A percentile compares a stretch with the other conserved stretches of the same genome.
Evolutionary conservation across 2,329 filamentous ascomycete species (phyloP).

Genomic region (Pseudogymnoascus sp.): DNA sequence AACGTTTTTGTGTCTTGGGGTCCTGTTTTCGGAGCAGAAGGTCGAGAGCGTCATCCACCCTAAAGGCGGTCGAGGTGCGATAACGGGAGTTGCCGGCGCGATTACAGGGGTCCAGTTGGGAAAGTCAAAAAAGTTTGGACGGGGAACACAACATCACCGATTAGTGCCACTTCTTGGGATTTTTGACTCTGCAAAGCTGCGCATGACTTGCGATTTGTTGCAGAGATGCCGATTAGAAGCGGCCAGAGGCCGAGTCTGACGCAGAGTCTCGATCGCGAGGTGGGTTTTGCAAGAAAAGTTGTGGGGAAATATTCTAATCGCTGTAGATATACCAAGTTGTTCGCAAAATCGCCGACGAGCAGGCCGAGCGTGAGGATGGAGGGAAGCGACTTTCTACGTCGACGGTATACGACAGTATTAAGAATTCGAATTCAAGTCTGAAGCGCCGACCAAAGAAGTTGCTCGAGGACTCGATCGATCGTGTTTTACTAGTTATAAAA

Average conservation of each 20-base stretch:
- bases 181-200: not conserved
- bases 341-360: conserved; percentile 65
- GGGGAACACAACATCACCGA: not conserved
- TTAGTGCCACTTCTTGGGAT: not conserved
- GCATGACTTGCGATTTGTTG: not conserved
- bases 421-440: conserved; percentile 78
- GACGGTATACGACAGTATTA: conserved; percentile 70
- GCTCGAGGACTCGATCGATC: conserved; percentile 78
- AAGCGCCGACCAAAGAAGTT: conserved; percentile 74
- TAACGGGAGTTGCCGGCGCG: conserved; percentile 9
- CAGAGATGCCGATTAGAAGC: not conserved
- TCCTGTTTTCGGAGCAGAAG: not conserved
- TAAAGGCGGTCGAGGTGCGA: conserved; percentile 10
- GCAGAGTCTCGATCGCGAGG: conserved; percentile 57
- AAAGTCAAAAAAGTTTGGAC: conserved; percentile 2
- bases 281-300: conserved; percentile 22
- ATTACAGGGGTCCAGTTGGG: not conserved
- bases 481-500: conserved; percentile 67
- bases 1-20: conserved; percentile 4
- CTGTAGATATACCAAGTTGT: conserved; percentile 67
- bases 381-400: conserved; percentile 47
- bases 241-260: conserved; percentile 40
- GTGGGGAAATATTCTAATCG: conserved; percentile 14
- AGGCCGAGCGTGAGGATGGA: conserved; percentile 43
- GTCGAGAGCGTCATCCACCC: not conserved